Evolutionary conservation across 805 yeast genomes (phyloP).

Genomic region (Nakazawaea siamensis): DNA sequence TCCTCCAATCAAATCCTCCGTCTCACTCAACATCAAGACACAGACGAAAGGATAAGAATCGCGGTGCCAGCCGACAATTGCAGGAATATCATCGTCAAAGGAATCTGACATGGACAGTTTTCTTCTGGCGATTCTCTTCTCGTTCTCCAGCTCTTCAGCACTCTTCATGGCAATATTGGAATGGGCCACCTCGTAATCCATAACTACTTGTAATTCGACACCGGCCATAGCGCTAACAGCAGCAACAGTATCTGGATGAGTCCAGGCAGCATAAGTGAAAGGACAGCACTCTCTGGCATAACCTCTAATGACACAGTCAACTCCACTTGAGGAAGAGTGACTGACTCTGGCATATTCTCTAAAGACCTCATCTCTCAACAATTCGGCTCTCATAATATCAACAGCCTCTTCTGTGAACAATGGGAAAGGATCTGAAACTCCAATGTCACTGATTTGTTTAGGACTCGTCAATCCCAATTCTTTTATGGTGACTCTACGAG

Average conservation of each 20-base stretch:
- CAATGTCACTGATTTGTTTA: constrained; percentile 44
- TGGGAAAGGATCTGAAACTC: constrained; percentile 53
- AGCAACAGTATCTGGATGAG: constrained; percentile 46
- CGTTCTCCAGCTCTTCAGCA: constrained; percentile 24
- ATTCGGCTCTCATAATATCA: constrained; percentile 48
- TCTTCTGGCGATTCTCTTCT: constrained; percentile 18
- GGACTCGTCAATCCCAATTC: constrained; percentile 39
- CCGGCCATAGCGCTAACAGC: constrained; percentile 53
- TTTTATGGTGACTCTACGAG: constrained; percentile 34
- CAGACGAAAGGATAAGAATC: constrained; percentile 62
- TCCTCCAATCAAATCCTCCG: constrained; percentile 51
- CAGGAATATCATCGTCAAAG: constrained; percentile 33
- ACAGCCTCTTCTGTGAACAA: constrained; percentile 54
- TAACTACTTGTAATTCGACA: constrained; percentile 42
- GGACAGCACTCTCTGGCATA: constrained; percentile 38
- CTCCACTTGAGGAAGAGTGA: constrained; percentile 36
- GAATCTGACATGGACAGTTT: constrained; percentile 16
- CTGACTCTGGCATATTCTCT: constrained; percentile 34
- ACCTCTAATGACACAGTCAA: constrained; percentile 44
- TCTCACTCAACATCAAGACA: constrained; percentile 55
- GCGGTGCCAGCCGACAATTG: constrained; percentile 54
- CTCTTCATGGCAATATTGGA: constrained; percentile 41
- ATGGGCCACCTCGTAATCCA: constrained; percentile 53
- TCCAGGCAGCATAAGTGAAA: constrained; percentile 50
- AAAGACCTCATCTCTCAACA: constrained; percentile 38